Evolutionary conservation across 1,139 yeast species (phyloP), one percentile per base, ranked within the genome.

Genomic region (Scheffersomyces lignicola): DNA sequence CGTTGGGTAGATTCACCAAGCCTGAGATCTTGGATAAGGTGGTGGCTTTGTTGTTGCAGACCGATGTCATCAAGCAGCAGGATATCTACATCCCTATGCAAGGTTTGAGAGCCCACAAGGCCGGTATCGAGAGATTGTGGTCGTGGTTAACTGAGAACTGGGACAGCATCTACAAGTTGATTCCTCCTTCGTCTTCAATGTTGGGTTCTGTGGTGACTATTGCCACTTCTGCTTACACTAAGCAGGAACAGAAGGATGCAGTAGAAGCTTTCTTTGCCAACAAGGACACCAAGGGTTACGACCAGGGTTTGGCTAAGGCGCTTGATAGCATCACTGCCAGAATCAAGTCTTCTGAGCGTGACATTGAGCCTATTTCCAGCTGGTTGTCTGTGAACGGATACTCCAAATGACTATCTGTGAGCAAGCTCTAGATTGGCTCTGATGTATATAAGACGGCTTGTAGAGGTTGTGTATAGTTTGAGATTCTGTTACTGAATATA

Each of bases 121-220:
- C 66, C 30, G 95, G 96, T 63, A 69, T 78, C 42, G 71, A 73
- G 46, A 75, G 78, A 13, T 62, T 82, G 46, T 90, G 92, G 89
- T 44, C 54, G n/a, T 90, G 96, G 96, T 56, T 83, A 48, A 75
- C 76, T 45, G 51, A 45, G n/a, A 81, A 89, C 58, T 89, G 94
- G 90, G 87, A 78, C 39, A 70, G 62, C 31, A 58, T 90, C 43
- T 62, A 65, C 47, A 70, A 76, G 54, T 66, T 73, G 48, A 74
- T 87, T 56, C 96, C 97, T 32, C 88, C 95, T n/a, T 83, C 86
- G 18, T 73, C 84, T 43, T 73, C 88, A 15, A 77, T 89, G 82
- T 71, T 90, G 47, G 84, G 92, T 29, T 69, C 83, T 12, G 80
- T 90, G 39, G 83, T 89, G 25, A 68, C 71, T 32, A 47, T 83